phyloP scores from a whole-genome alignment of 2,329 filamentous ascomycete genomes.

The Aspergillus neoniger region DNA sequence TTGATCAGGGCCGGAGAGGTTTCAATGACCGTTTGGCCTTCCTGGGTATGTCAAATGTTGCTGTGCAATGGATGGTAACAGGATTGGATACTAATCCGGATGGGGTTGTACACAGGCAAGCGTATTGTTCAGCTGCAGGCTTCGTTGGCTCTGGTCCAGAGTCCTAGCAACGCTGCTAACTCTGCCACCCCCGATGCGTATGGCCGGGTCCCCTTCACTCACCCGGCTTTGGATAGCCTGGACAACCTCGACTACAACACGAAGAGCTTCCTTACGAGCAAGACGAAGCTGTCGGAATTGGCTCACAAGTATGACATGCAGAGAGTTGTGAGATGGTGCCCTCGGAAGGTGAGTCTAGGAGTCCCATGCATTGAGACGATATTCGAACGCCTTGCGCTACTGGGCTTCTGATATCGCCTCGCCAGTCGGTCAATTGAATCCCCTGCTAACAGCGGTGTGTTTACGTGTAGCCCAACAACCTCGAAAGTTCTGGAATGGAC shows the following conservation, averaged over 20 bases:
- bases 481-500: constrained; percentile 71
- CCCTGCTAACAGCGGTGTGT: constrained; percentile 4
- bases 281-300: constrained; percentile 66
- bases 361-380: neutral
- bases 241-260: constrained; percentile 67
- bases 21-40: constrained; percentile 94
- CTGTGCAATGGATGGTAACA: neutral
- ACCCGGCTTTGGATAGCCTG: constrained; percentile 71
- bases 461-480: constrained; percentile 59
- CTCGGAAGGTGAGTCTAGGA: constrained; percentile 66
- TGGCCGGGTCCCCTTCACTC: constrained; percentile 66
- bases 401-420: neutral
- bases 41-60: constrained; percentile 61
- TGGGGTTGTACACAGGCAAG: constrained; percentile 53
- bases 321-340: constrained; percentile 84
- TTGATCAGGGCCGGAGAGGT: constrained; percentile 89
- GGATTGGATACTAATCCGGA: constrained; percentile 1
- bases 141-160: constrained; percentile 62
- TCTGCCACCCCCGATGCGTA: constrained; percentile 48
- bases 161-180: constrained; percentile 39
- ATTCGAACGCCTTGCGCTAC: neutral
- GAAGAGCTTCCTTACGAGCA: constrained; percentile 63
- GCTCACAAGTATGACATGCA: constrained; percentile 70
- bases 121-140: constrained; percentile 65
- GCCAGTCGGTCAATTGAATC: neutral